These are phyloP conservation scores for Arthrocladium fulminans DNA, from an alignment of 2,329 filamentous ascomycete species.

Conservation along the genomic window DNA sequence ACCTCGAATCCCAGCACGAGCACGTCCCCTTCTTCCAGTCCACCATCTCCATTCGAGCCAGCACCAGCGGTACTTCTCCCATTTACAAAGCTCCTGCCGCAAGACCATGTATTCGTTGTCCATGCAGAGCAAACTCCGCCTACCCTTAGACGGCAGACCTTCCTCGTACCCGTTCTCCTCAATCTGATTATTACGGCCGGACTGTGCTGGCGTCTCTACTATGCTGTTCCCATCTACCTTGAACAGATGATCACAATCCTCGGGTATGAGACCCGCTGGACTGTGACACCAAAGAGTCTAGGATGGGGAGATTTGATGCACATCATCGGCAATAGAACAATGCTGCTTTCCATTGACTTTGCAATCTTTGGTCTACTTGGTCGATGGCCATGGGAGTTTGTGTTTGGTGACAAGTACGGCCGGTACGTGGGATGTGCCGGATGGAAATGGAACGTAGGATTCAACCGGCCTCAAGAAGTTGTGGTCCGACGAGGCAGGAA, in stretches of 20 bases:
- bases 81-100: slow-evolving; percentile 58
- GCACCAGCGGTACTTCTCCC: slow-evolving; percentile 15
- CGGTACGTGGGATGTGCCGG: slow-evolving; percentile 51
- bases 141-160: slow-evolving; percentile 72
- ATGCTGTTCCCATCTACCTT: slow-evolving; percentile 65
- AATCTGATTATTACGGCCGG: slow-evolving; percentile 59
- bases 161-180: slow-evolving; percentile 66
- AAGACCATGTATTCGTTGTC: slow-evolving; percentile 67
- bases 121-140: slow-evolving; percentile 67
- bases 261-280: slow-evolving; percentile 58
- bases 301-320: slow-evolving; percentile 49
- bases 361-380: slow-evolving; percentile 58
- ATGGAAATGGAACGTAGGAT: slow-evolving; percentile 70
- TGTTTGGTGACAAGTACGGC: slow-evolving; percentile 48
- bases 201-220: slow-evolving; percentile 60
- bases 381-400: slow-evolving; percentile 66
- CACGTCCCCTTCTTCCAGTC: slow-evolving; percentile 6
- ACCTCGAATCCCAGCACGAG: background rate
- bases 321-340: slow-evolving; percentile 51
- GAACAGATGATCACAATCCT: slow-evolving; percentile 55
- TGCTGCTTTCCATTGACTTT: slow-evolving; percentile 67
- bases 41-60: slow-evolving; percentile 19
- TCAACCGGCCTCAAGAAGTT: slow-evolving; percentile 62
- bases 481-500: slow-evolving; percentile 67
- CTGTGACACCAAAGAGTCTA: slow-evolving; percentile 50